phyloP scores from a whole-genome alignment of 2,329 filamentous ascomycete species.

The Macroventuria anomochaeta region DNA sequence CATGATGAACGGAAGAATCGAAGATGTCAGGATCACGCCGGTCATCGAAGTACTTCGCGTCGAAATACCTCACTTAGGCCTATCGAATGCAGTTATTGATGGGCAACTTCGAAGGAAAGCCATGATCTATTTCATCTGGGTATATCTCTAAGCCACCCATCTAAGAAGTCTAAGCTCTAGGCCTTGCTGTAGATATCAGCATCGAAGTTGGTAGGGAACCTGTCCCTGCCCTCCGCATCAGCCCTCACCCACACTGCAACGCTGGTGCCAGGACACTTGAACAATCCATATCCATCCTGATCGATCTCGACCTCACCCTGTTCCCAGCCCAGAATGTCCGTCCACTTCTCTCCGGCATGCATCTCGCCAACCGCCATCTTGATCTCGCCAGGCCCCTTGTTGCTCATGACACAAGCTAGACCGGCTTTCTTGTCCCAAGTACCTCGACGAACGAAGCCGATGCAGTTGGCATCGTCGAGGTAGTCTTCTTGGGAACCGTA shows the following conservation, averaged over 20 bases:
- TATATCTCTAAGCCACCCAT: background rate
- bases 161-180: slow-evolving; percentile 9
- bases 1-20: too few relatives aligned
- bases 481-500: slow-evolving; percentile 71
- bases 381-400: slow-evolving; percentile 52
- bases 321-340: slow-evolving; percentile 65
- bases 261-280: slow-evolving; percentile 57
- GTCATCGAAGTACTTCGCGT: too few relatives aligned
- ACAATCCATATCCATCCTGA: slow-evolving; percentile 64
- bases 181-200: slow-evolving; percentile 43
- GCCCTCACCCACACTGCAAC: slow-evolving; percentile 68
- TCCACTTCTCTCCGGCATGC: slow-evolving; percentile 68
- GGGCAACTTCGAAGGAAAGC: too few relatives aligned
- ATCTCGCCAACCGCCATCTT: slow-evolving; percentile 67
- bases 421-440: slow-evolving; percentile 58
- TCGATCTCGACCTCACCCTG: slow-evolving; percentile 65
- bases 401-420: slow-evolving; percentile 60
- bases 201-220: slow-evolving; percentile 46
- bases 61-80: too few relatives aligned
- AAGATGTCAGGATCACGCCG: too few relatives aligned
- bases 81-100: too few relatives aligned
- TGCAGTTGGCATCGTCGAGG: slow-evolving; percentile 65
- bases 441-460: slow-evolving; percentile 66
- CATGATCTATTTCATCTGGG: background rate
- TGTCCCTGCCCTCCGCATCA: slow-evolving; percentile 56